phyloP scores from a whole-genome alignment of 768 basidiomycete genomes.

The Dioszegia aurantiaca region DNA sequence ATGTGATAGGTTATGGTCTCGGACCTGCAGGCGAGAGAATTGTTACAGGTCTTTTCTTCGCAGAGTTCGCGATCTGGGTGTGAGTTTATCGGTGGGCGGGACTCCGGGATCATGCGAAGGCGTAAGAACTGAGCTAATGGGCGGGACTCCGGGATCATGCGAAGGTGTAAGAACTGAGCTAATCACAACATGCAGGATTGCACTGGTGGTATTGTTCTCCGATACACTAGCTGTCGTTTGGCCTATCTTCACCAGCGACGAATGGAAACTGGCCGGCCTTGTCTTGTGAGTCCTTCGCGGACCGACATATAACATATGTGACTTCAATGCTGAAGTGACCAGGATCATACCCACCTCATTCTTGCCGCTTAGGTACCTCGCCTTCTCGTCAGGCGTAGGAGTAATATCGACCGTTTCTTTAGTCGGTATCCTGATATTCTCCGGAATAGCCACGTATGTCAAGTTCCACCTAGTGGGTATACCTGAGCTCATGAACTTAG shows the following conservation, averaged over 20 bases:
- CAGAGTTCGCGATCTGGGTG: slow-evolving; percentile 40
- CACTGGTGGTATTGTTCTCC: slow-evolving; percentile 42
- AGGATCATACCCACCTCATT: slow-evolving; percentile 47
- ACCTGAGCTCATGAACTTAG: slow-evolving; percentile 12
- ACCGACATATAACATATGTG: background rate
- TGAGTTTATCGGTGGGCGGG: too few relatives aligned
- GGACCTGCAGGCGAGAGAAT: slow-evolving; percentile 30
- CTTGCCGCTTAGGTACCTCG: slow-evolving; percentile 46
- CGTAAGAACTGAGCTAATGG: too few relatives aligned
- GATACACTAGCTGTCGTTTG: slow-evolving; percentile 43
- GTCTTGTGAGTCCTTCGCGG: slow-evolving; percentile 34
- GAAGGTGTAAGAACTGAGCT: too few relatives aligned
- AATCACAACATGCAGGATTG: too few relatives aligned
- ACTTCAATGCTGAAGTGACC: background rate
- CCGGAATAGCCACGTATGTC: slow-evolving; percentile 40
- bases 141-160: too few relatives aligned
- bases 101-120: too few relatives aligned
- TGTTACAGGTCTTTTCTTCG: slow-evolving; percentile 37
- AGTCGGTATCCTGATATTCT: slow-evolving; percentile 45
- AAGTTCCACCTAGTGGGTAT: background rate
- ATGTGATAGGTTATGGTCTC: slow-evolving; percentile 39
- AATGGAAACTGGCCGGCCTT: slow-evolving; percentile 42
- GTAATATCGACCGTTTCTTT: slow-evolving; percentile 39
- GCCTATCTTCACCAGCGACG: slow-evolving; percentile 33
- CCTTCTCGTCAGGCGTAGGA: slow-evolving; percentile 44